These are phyloP conservation scores for Paramecium bursaria DNA, from an alignment of 73 alveolate genomes.

Conservation along the genomic window DNA sequence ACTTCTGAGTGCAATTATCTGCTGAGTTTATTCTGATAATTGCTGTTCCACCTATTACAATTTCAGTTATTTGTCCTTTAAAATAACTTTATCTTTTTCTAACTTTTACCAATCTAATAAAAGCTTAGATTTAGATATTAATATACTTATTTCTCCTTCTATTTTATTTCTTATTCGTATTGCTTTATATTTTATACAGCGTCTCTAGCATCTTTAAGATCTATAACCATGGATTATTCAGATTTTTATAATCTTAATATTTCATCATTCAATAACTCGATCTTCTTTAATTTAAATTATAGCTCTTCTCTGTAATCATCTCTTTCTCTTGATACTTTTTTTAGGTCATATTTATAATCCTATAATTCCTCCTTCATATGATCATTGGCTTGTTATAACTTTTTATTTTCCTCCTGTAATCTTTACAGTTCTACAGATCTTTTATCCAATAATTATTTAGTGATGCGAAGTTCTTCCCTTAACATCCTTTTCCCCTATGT, in stretches of 20 bases:
- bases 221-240: slow-evolving; percentile 3
- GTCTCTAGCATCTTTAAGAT: slow-evolving; percentile 30
- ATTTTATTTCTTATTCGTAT: slow-evolving; percentile 34
- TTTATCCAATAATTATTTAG: slow-evolving; percentile 22
- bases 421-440: slow-evolving; percentile 2
- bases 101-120: slow-evolving; percentile 50
- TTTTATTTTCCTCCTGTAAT: not conserved
- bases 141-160: slow-evolving; percentile 41
- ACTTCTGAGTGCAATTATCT: slow-evolving; percentile 10
- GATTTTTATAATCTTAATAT: slow-evolving; percentile 30
- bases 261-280: slow-evolving; percentile 50
- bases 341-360: slow-evolving; percentile 11
- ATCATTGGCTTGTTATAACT: not conserved
- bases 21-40: not conserved
- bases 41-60: slow-evolving; percentile 9
- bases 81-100: slow-evolving; percentile 22
- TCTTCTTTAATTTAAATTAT: slow-evolving; percentile 16
- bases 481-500: not conserved
- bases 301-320: slow-evolving; percentile 34
- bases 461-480: slow-evolving; percentile 42
- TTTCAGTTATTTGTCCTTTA: slow-evolving; percentile 11
- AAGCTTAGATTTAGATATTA: not conserved
- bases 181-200: slow-evolving; percentile 9
- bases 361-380: not conserved
- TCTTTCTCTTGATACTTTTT: slow-evolving; percentile 21